These are phyloP conservation scores for Daldinia sp. DNA, from an alignment of 2,329 filamentous ascomycete genomes.

Conservation along the genomic window DNA sequence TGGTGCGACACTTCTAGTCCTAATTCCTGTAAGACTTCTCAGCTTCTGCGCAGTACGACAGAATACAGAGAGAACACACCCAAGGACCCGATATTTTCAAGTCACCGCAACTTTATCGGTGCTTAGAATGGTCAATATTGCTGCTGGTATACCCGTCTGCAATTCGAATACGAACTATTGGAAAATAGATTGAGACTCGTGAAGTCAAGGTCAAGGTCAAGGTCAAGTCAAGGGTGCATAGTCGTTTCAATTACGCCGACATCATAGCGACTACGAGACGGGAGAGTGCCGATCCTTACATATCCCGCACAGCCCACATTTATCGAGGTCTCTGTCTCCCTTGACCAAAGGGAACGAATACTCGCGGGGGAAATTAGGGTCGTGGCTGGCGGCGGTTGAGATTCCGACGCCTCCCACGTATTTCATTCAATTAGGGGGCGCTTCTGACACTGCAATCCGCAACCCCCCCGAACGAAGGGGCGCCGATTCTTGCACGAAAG, in stretches of 20 bases:
- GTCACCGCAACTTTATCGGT: conserved; percentile 13
- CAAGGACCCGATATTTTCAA: conserved; percentile 13
- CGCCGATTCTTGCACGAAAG: conserved; percentile 10
- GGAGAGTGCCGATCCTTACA: conserved; percentile 18
- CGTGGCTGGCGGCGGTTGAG: conserved; percentile 21
- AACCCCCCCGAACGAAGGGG: conserved; percentile 11
- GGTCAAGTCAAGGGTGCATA: conserved; percentile 7
- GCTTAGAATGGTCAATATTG: conserved; percentile 20
- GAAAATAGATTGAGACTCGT: conserved; percentile 9
- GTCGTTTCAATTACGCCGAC: conserved; percentile 17
- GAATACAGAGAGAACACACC: conserved; percentile 15
- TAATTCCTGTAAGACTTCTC: conserved; percentile 17
- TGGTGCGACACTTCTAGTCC: conserved; percentile 15
- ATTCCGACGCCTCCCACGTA: conserved; percentile 34
- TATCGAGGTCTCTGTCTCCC: neutral
- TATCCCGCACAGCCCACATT: neutral
- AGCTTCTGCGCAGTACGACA: conserved; percentile 29
- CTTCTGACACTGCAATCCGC: neutral
- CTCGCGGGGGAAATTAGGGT: conserved; percentile 17
- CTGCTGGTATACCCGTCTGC: conserved; percentile 6
- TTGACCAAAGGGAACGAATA: neutral
- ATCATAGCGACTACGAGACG: conserved; percentile 22
- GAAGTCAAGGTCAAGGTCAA: conserved; percentile 9
- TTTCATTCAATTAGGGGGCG: conserved; percentile 11
- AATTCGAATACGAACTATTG: conserved; percentile 28